Evolutionary conservation across 2,329 filamentous ascomycete species (phyloP).

Genomic region (Cladorrhinum sp.): DNA sequence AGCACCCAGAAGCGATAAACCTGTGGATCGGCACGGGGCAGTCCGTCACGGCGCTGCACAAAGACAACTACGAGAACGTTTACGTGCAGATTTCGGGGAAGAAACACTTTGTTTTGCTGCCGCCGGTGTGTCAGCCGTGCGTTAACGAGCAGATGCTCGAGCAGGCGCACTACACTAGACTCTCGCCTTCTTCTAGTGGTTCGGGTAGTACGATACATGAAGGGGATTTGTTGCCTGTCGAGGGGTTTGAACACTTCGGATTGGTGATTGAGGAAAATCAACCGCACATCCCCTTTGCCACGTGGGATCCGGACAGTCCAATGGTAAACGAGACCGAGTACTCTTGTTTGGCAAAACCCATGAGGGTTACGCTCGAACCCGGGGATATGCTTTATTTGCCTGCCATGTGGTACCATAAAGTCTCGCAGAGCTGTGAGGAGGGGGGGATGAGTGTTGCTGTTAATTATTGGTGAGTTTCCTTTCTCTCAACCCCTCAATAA

Average conservation of each 20-base stretch:
- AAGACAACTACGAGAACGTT: slow-evolving; percentile 82
- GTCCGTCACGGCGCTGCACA: slow-evolving; percentile 70
- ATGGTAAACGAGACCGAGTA: slow-evolving; percentile 51
- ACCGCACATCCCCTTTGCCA: slow-evolving; percentile 60
- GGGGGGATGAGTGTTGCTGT: slow-evolving; percentile 75
- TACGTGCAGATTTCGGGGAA: slow-evolving; percentile 72
- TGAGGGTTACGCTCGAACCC: slow-evolving; percentile 65
- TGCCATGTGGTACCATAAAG: slow-evolving; percentile 83
- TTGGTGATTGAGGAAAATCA: slow-evolving; percentile 37
- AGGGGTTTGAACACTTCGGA: slow-evolving; percentile 13
- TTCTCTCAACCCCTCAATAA: not conserved
- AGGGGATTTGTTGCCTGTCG: not conserved
- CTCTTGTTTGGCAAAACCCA: slow-evolving; percentile 56
- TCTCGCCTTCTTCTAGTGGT: not conserved
- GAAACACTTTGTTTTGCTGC: slow-evolving; percentile 73
- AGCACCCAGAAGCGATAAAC: slow-evolving; percentile 71
- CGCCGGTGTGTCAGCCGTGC: slow-evolving; percentile 67
- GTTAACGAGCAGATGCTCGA: slow-evolving; percentile 61
- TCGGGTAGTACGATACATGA: not conserved
- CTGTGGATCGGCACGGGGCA: slow-evolving; percentile 76
- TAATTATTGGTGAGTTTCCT: slow-evolving; percentile 68
- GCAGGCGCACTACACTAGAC: slow-evolving; percentile 58
- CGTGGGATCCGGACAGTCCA: slow-evolving; percentile 69
- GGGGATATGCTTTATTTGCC: slow-evolving; percentile 83
- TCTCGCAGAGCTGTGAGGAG: slow-evolving; percentile 64